phyloP scores from a whole-genome alignment of 805 yeast genomes.

The Priceomyces fermenticarens region DNA sequence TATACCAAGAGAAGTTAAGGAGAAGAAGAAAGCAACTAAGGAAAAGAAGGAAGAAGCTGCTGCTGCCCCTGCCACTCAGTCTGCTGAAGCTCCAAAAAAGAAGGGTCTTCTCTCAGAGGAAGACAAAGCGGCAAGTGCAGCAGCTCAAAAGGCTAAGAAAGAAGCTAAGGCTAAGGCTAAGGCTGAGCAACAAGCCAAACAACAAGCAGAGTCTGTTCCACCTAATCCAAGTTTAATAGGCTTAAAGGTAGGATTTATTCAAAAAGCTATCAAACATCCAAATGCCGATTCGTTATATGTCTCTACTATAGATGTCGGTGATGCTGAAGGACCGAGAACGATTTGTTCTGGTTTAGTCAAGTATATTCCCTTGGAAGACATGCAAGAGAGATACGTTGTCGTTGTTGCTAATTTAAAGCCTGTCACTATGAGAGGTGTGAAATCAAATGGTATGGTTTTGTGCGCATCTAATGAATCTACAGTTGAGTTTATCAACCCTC shows the following conservation, averaged over 20 bases:
- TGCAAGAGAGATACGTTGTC: slow-evolving; percentile 92
- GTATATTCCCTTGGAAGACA: slow-evolving; percentile 82
- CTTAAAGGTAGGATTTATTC: slow-evolving; percentile 93
- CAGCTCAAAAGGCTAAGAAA: slow-evolving; percentile 61
- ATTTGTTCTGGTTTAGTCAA: slow-evolving; percentile 96
- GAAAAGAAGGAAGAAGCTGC: slow-evolving; percentile 21
- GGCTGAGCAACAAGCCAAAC: slow-evolving; percentile 47
- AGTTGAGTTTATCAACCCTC: slow-evolving; percentile 95
- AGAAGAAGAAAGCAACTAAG: slow-evolving; percentile 44
- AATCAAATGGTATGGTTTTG: slow-evolving; percentile 93
- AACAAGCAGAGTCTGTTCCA: slow-evolving; percentile 55
- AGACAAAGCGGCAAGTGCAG: slow-evolving; percentile 45
- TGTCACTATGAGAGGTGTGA: slow-evolving; percentile 96
- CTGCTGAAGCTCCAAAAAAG: slow-evolving; percentile 39
- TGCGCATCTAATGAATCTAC: slow-evolving; percentile 76
- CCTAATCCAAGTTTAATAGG: slow-evolving; percentile 85
- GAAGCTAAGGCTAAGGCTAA: slow-evolving; percentile 63
- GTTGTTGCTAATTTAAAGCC: slow-evolving; percentile 96
- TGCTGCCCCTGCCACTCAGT: slow-evolving; percentile 41
- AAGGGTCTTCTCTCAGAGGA: slow-evolving; percentile 30
- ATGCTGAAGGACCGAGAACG: slow-evolving; percentile 95
- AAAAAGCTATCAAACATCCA: slow-evolving; percentile 95
- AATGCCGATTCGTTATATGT: slow-evolving; percentile 96
- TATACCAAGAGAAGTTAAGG: slow-evolving; percentile 74
- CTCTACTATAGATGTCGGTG: slow-evolving; percentile 96